Evolutionary conservation across 1,139 yeast species (phyloP).

Genomic region (Geotrichum reessii): DNA sequence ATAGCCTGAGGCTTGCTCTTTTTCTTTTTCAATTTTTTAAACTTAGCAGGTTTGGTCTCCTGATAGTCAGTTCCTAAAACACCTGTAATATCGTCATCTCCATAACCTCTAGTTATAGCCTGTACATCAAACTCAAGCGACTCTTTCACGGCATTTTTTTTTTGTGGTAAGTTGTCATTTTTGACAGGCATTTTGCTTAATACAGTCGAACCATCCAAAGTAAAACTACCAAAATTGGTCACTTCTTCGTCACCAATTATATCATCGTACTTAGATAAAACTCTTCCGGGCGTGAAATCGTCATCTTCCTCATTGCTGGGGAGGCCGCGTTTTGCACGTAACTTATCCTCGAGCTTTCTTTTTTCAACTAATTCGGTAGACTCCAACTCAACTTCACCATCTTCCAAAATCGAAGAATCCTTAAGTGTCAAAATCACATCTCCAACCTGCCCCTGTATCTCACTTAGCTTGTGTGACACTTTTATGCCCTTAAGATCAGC

Average conservation of each 20-base stretch:
- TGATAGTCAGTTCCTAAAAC: conserved; percentile 26
- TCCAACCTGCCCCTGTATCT: conserved; percentile 39
- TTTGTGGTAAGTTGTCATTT: not conserved
- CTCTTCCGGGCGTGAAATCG: conserved; percentile 17
- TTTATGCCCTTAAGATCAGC: conserved; percentile 39
- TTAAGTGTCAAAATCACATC: conserved; percentile 60
- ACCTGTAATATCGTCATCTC: conserved; percentile 14
- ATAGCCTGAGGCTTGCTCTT: conserved; percentile 24
- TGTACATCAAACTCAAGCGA: conserved; percentile 23
- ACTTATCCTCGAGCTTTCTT: conserved; percentile 32
- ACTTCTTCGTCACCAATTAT: conserved; percentile 20
- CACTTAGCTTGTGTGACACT: conserved; percentile 45
- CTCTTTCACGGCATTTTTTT: conserved; percentile 3
- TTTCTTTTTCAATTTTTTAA: conserved; percentile 42
- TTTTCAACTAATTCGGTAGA: conserved; percentile 42
- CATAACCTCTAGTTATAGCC: conserved; percentile 12
- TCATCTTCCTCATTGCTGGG: conserved; percentile 29
- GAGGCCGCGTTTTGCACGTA: conserved; percentile 31
- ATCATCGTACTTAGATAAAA: conserved; percentile 30
- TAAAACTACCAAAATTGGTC: conserved; percentile 25
- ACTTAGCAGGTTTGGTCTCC: conserved; percentile 40
- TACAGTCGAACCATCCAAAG: conserved; percentile 26
- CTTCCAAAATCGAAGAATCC: conserved; percentile 51
- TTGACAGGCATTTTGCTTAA: conserved; percentile 3
- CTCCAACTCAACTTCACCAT: conserved; percentile 43